A percentile compares a stretch with the other conserved stretches of the same genome.
phyloP scores from a whole-genome alignment of 2,329 filamentous ascomycete species.

The Harringtonia aguacate region DNA sequence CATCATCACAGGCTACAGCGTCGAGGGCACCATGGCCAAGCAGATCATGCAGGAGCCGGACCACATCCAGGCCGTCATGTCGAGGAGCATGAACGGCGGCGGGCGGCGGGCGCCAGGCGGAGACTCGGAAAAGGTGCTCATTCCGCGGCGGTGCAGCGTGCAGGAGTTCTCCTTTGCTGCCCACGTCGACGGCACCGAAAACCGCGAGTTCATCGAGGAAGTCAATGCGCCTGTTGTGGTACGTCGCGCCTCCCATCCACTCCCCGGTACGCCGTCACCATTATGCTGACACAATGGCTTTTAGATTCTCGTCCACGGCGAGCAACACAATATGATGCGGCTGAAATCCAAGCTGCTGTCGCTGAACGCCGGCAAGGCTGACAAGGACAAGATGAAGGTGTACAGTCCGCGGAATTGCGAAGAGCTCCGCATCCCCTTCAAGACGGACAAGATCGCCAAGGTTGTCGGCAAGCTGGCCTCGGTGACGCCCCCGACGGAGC shows the following conservation, averaged over 20 bases:
- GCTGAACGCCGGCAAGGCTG: constrained; percentile 71
- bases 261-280: too few species aligned
- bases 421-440: constrained; percentile 89
- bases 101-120: constrained; percentile 52
- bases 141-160: constrained; percentile 83
- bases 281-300: background rate
- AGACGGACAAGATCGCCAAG: constrained; percentile 88
- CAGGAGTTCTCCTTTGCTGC: constrained; percentile 94
- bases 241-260: constrained; percentile 36
- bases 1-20: constrained; percentile 95
- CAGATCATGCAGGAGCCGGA: constrained; percentile 92
- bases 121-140: constrained; percentile 80
- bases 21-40: constrained; percentile 97
- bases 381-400: constrained; percentile 79
- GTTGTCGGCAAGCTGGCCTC: constrained; percentile 90
- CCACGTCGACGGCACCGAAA: constrained; percentile 92
- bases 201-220: constrained; percentile 93
- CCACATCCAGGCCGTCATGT: constrained; percentile 90
- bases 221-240: constrained; percentile 86
- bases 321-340: constrained; percentile 97
- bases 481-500: constrained; percentile 53
- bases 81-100: constrained; percentile 48
- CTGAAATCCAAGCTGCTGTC: constrained; percentile 89
- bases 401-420: constrained; percentile 93
- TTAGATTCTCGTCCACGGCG: constrained; percentile 90